These are phyloP conservation scores for Microbotryum silenes-acaulis DNA, from an alignment of 1,284 basidiomycete species.

Conservation along the genomic window DNA sequence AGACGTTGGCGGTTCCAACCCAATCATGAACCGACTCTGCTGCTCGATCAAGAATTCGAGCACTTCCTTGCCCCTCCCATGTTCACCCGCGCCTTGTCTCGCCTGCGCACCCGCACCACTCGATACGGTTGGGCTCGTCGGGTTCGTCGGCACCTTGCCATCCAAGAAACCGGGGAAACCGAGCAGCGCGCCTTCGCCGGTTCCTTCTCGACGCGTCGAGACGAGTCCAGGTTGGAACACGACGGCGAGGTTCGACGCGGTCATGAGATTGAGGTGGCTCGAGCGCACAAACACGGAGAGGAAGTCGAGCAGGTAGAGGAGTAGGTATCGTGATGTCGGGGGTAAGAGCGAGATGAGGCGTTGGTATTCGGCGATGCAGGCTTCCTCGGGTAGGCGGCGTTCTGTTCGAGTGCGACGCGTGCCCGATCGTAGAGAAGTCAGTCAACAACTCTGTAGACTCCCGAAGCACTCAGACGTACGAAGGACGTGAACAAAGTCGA, in stretches of 20 bases:
- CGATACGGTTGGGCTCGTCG: neutral
- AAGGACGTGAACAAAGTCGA: slow-evolving; percentile 73
- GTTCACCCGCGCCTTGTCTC: slow-evolving; percentile 55
- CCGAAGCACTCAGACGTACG: slow-evolving; percentile 45
- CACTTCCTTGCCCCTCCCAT: slow-evolving; percentile 77
- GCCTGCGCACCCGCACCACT: slow-evolving; percentile 3
- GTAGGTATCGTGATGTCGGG: slow-evolving; percentile 80
- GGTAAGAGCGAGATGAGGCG: slow-evolving; percentile 76
- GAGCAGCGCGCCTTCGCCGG: slow-evolving; percentile 57
- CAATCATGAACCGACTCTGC: slow-evolving; percentile 77
- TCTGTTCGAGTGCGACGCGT: slow-evolving; percentile 1
- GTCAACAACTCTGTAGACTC: too few species aligned
- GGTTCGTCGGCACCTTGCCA: slow-evolving; percentile 12
- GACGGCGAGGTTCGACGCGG: slow-evolving; percentile 83
- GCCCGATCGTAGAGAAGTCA: neutral
- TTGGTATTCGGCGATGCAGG: slow-evolving; percentile 66
- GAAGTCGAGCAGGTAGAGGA: slow-evolving; percentile 92
- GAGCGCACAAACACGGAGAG: slow-evolving; percentile 89
- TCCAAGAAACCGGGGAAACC: slow-evolving; percentile 34
- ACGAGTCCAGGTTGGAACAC: slow-evolving; percentile 90
- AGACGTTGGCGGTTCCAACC: slow-evolving; percentile 56
- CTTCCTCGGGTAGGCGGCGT: slow-evolving; percentile 17
- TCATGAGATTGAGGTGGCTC: slow-evolving; percentile 90
- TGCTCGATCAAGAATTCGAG: slow-evolving; percentile 89
- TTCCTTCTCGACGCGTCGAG: slow-evolving; percentile 73